Conservation (phyloP, 179 eudicot species). For the Beta corolliflora region DNA sequence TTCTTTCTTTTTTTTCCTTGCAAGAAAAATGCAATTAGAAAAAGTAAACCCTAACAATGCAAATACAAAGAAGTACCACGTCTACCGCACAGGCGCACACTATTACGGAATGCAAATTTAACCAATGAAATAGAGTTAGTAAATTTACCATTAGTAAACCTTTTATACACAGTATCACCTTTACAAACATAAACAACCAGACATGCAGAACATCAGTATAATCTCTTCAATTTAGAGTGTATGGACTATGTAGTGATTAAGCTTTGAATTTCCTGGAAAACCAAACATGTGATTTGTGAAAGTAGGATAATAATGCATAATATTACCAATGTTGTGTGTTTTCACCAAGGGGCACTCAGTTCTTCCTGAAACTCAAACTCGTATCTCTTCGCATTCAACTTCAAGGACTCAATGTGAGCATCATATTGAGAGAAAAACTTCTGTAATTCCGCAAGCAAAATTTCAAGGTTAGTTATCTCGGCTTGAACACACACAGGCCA, state of each 20-base stretch:
- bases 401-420: conserved; percentile 19
- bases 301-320: no score
- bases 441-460: conserved; percentile 14
- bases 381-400: conserved; percentile 15
- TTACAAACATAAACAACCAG: not conserved
- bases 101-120: not conserved
- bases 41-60: not conserved
- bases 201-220: not conserved
- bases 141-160: not conserved
- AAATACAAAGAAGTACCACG: no score
- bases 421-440: conserved; percentile 22
- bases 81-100: no score
- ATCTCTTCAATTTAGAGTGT: not conserved
- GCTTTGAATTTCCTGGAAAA: no score
- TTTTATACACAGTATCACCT: not conserved
- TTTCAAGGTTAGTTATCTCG: conserved; percentile 20
- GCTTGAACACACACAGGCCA: conserved; percentile 1
- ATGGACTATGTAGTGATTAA: no score
- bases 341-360: conserved; percentile 16
- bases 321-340: not conserved
- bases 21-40: not conserved
- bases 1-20: no score
- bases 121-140: not conserved
- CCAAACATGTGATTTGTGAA: no score
- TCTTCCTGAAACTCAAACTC: conserved; percentile 16